phyloP scores from a whole-genome alignment of 78 protist genomes.

The Emiliania huxleyi region DNA sequence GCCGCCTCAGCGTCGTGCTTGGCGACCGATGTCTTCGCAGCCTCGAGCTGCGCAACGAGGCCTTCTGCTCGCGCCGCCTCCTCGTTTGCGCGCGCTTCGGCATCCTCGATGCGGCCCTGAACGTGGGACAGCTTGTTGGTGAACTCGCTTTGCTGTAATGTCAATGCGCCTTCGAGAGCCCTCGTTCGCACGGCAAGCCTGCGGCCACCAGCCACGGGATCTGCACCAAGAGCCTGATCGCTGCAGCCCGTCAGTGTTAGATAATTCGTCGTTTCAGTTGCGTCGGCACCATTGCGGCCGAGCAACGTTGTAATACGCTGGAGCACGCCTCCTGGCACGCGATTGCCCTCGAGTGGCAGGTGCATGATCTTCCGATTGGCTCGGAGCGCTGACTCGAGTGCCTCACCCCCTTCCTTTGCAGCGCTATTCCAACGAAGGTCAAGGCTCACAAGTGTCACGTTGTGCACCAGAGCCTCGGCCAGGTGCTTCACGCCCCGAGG shows the following conservation, averaged over 20 bases:
- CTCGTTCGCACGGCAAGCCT: not conserved
- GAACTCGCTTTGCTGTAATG: not conserved
- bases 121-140: not conserved
- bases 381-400: conserved; percentile 7
- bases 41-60: not conserved
- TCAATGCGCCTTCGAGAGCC: not conserved
- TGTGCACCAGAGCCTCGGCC: conserved; percentile 15
- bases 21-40: not conserved
- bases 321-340: conserved; percentile 18
- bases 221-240: not conserved
- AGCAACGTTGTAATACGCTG: not conserved
- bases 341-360: conserved; percentile 49
- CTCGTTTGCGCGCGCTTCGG: not conserved
- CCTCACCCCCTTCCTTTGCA: conserved; percentile 25
- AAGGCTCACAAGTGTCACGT: conserved; percentile 3
- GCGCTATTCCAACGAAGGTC: conserved; percentile 53
- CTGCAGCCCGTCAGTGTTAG: not conserved
- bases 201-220: not conserved
- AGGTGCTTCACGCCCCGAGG: not conserved
- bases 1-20: no score
- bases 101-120: not conserved
- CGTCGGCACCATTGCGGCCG: not conserved
- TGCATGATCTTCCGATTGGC: not conserved
- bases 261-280: not conserved
- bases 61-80: not conserved